Evolutionary conservation across 2,329 filamentous ascomycete species (phyloP), one percentile per base, ranked within the genome.

Genomic region (Diplodia sapinea): DNA sequence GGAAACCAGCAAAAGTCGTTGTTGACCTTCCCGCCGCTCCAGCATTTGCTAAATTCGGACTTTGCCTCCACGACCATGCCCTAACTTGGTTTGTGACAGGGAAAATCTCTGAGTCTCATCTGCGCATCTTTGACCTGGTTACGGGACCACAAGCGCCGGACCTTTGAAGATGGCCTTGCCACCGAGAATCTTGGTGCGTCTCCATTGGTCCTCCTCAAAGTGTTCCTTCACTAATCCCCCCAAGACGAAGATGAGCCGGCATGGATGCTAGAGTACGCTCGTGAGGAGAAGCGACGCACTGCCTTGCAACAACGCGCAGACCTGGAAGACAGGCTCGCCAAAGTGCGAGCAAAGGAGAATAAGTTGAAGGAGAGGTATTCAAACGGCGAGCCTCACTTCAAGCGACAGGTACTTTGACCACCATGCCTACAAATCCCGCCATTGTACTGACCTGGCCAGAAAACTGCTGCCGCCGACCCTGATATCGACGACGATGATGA

Each of bases 41-140:
- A 38, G 36, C 26, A 26, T 26, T 4, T 26, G 26, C 26, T 4
- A 26, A 26, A 26, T 26, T 26, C 26, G 26, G 26, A 26, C 26
- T 36, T 0, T 12, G 17, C 20, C 17, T 12, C 15, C 15, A 12
- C 11, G 8, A 36, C 1, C 8, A 20, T n/a, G 3, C 1, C 3
- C 52, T 31, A 12, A 29, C 29, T 50, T 12, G 26, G 4, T 13
- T 17, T 1, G 38, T 4, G 0, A 20, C 70, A 91, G 84, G 94
- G 94, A 54, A 97, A 97, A 85, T 97, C 94, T 1, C 80, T 97
- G 54, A 97, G 94, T 71, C 84, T 97, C 33, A 95, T 97, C 70
- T 97, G 94, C 76, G 91, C 90, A 50, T 89, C 93, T 6, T 79
- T 97, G 73, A 96, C 93, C 2, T 97, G 94, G 94, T 83, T 97